phyloP scores from a whole-genome alignment of 345 rosid species.

The Eucalyptus cloeziana region DNA sequence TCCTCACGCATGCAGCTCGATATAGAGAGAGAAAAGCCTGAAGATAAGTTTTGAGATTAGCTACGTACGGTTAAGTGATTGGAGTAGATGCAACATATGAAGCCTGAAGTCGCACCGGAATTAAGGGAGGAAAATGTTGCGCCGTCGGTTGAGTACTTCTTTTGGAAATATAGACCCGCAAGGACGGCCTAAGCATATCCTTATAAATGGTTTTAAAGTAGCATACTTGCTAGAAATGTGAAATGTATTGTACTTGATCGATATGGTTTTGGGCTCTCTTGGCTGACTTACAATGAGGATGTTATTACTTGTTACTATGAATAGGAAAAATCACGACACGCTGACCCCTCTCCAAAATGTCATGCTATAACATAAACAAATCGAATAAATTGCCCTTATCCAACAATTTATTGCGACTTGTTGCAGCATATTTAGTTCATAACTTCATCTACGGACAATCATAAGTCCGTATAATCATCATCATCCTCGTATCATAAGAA shows the following conservation, averaged over 20 bases:
- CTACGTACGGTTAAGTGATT: too few relatives aligned
- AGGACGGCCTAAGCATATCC: neutral
- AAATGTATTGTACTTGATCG: neutral
- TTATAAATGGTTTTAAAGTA: accelerated
- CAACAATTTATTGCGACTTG: accelerated
- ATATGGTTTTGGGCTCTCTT: neutral
- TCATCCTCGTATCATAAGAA: neutral
- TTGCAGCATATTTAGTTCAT: neutral
- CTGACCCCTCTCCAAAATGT: neutral
- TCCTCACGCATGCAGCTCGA: neutral
- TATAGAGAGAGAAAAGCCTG: neutral
- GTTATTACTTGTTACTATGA: neutral
- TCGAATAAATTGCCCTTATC: neutral
- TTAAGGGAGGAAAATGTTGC: neutral
- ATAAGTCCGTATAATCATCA: neutral
- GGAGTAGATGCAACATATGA: neutral
- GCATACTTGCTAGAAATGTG: neutral
- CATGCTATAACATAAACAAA: neutral
- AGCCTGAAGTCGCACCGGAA: neutral
- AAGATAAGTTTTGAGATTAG: neutral
- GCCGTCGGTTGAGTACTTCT: neutral
- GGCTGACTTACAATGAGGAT: neutral
- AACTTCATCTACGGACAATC: neutral
- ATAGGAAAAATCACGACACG: accelerated
- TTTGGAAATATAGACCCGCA: neutral